These are phyloP conservation scores for Teratosphaeria destructans DNA, from an alignment of 2,329 filamentous ascomycete genomes.

Conservation along the genomic window DNA sequence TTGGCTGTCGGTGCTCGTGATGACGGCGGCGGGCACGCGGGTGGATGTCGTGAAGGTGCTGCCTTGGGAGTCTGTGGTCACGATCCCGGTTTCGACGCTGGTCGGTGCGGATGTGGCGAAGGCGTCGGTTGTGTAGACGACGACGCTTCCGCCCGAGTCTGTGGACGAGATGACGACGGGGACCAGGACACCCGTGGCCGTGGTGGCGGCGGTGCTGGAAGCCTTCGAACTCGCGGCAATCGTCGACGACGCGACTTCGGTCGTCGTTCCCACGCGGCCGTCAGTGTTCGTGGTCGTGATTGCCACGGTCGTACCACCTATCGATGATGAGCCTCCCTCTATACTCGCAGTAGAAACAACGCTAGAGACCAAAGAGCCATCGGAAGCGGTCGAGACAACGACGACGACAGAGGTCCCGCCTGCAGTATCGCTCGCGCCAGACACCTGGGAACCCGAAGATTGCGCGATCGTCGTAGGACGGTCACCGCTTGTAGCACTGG, in stretches of 20 bases:
- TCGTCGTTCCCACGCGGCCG: constrained; percentile 12
- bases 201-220: neutral
- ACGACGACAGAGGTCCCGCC: constrained; percentile 1
- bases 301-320: constrained; percentile 10
- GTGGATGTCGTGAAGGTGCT: constrained; percentile 24
- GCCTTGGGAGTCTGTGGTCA: constrained; percentile 22
- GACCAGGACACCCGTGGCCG: constrained; percentile 27
- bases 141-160: constrained; percentile 26
- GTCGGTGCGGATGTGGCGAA: constrained; percentile 25
- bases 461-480: neutral
- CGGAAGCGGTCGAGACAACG: constrained; percentile 4
- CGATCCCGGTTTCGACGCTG: constrained; percentile 19
- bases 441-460: neutral
- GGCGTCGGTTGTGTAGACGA: constrained; percentile 28
- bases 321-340: constrained; percentile 5
- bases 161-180: constrained; percentile 31
- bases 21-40: constrained; percentile 28
- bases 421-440: neutral
- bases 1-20: constrained; percentile 30
- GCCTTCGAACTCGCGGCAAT: constrained; percentile 5
- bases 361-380: constrained; percentile 3
- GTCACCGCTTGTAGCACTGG: neutral
- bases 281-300: constrained; percentile 17
- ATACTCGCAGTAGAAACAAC: neutral
- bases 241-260: constrained; percentile 12